Conservation (phyloP, 2,329 filamentous ascomycete genomes). For the Pochonia chlamydosporia region DNA sequence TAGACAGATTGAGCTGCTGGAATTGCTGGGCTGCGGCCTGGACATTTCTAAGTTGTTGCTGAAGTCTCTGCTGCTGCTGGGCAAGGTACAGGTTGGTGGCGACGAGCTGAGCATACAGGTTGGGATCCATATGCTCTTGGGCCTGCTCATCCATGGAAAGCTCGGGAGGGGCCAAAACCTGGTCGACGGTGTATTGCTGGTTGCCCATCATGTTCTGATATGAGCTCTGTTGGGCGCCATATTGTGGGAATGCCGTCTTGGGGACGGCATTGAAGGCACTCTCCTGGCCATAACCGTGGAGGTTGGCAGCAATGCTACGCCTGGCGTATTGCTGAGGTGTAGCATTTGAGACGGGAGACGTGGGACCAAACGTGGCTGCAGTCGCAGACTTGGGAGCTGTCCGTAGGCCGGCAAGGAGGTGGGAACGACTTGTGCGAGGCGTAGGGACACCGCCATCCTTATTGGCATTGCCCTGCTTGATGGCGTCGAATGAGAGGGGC, state of each 20-base stretch:
- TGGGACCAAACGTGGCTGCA: constrained; percentile 65
- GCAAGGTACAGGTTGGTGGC: constrained; percentile 89
- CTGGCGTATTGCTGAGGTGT: constrained; percentile 37
- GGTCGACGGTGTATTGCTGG: constrained; percentile 71
- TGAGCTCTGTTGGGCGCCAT: constrained; percentile 26
- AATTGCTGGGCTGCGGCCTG: constrained; percentile 81
- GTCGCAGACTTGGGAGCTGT: constrained; percentile 84
- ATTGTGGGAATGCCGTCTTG: constrained; percentile 53
- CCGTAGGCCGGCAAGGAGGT: constrained; percentile 85
- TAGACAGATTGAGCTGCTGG: constrained; percentile 65
- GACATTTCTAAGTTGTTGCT: constrained; percentile 83
- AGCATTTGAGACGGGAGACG: constrained; percentile 45
- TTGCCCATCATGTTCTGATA: constrained; percentile 24
- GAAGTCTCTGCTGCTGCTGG: constrained; percentile 89
- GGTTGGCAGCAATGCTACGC: constrained; percentile 37
- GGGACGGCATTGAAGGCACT: constrained; percentile 39
- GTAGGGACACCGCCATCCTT: constrained; percentile 67
- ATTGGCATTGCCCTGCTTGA: constrained; percentile 64
- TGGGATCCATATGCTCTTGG: constrained; percentile 75
- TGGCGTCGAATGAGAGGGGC: constrained; percentile 72
- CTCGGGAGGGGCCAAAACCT: constrained; percentile 78
- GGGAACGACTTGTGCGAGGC: constrained; percentile 88
- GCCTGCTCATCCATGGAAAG: constrained; percentile 66
- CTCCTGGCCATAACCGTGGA: constrained; percentile 39
- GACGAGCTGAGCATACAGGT: constrained; percentile 80